Conservation (phyloP, 1,284 basidiomycete genomes). For the Paramarasmius palmivorus region DNA sequence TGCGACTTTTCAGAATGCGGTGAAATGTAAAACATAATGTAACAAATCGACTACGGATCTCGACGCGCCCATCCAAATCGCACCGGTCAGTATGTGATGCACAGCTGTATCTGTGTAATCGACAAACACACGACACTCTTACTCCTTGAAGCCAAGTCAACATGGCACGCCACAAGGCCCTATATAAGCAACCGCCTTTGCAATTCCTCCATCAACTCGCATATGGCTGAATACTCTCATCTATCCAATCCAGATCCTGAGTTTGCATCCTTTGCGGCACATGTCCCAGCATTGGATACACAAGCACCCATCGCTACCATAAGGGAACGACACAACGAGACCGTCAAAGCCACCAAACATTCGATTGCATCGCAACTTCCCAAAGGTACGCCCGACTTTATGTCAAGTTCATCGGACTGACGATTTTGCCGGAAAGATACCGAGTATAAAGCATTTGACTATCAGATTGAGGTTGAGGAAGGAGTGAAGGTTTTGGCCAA, state of each 20-base stretch:
- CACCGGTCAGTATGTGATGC: no score
- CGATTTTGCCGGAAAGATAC: no score
- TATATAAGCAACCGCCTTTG: no score
- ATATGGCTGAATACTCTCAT: conserved; percentile 1
- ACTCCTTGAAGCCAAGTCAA: no score
- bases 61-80: no score
- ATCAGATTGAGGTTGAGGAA: neutral
- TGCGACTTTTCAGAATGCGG: conserved; percentile 65
- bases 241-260: neutral
- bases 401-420: no score
- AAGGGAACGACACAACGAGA: neutral
- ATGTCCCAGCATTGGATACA: neutral
- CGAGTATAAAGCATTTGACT: neutral
- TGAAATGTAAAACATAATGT: conserved; percentile 63
- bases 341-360: no score
- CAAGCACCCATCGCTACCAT: neutral
- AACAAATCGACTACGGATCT: no score
- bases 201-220: no score
- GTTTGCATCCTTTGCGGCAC: neutral
- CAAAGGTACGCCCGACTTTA: neutral
- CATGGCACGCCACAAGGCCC: no score
- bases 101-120: no score
- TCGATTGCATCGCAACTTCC: neutral
- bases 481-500: conserved; percentile 1
- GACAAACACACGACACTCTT: no score